A percentile compares a stretch with the other conserved stretches of the same genome.
These are phyloP conservation scores for Hydnomerulius pinastri DNA, from an alignment of 768 basidiomycete genomes.

Conservation along the genomic window DNA sequence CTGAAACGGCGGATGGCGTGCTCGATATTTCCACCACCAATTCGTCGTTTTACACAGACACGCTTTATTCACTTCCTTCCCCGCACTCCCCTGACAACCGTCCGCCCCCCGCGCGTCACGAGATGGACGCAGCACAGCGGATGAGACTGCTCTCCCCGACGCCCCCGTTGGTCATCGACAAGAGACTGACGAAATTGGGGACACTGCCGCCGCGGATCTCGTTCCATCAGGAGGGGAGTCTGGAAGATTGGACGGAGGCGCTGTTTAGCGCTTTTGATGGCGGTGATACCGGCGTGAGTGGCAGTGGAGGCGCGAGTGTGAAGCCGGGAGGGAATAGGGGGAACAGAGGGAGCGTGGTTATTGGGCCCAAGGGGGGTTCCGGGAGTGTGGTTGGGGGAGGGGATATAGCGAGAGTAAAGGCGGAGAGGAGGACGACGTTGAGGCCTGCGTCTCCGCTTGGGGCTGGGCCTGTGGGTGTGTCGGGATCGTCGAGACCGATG, in stretches of 20 bases:
- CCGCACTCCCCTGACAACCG: too few relatives aligned
- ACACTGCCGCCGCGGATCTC: slow-evolving; percentile 54
- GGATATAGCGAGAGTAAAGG: slow-evolving; percentile 4
- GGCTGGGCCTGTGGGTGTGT: background rate
- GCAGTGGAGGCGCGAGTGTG: background rate
- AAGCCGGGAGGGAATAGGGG: slow-evolving; percentile 1
- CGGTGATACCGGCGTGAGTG: background rate
- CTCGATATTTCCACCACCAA: slow-evolving; percentile 25
- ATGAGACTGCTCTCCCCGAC: slow-evolving; percentile 18
- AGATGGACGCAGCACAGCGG: slow-evolving; percentile 8
- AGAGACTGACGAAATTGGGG: slow-evolving; percentile 18
- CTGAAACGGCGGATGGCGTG: slow-evolving; percentile 26
- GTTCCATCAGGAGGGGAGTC: slow-evolving; percentile 48
- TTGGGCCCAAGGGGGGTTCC: background rate
- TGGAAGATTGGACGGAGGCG: slow-evolving; percentile 56
- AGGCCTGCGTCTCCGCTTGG: slow-evolving; percentile 11
- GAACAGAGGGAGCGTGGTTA: slow-evolving; percentile 14
- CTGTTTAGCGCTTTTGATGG: slow-evolving; percentile 53
- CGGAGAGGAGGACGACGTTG: slow-evolving; percentile 19
- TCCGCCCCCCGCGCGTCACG: too few relatives aligned
- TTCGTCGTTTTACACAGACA: slow-evolving; percentile 19
- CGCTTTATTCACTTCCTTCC: too few relatives aligned
- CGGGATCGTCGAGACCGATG: too few relatives aligned
- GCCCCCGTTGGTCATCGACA: slow-evolving; percentile 35
- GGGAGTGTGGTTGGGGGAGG: slow-evolving; percentile 3